These are phyloP conservation scores for Auricularia heimuer DNA, from an alignment of 768 basidiomycete species.

Conservation along the genomic window DNA sequence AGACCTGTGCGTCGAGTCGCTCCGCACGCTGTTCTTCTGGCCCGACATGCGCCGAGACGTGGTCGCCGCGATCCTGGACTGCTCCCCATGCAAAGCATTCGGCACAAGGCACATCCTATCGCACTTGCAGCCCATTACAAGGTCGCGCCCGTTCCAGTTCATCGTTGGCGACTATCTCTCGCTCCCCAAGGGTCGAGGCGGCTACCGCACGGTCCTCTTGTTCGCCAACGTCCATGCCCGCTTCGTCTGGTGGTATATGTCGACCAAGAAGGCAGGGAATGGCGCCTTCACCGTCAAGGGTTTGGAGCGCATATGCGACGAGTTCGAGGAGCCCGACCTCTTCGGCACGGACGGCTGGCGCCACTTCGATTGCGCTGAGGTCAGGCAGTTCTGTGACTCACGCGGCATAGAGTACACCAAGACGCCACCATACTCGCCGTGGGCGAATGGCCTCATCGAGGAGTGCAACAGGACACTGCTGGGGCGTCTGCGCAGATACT, in stretches of 20 bases:
- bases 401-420: not conserved
- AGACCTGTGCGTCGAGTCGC: not conserved
- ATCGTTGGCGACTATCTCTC: constrained; percentile 8
- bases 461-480: not conserved
- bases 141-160: constrained; percentile 6
- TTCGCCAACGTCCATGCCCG: constrained; percentile 16
- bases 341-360: not conserved
- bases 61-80: not conserved
- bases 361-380: not conserved
- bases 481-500: not conserved
- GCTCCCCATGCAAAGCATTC: not conserved
- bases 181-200: constrained; percentile 2
- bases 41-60: constrained; percentile 4
- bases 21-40: constrained; percentile 1
- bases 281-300: constrained; percentile 18
- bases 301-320: constrained; percentile 14
- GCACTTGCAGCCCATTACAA: constrained; percentile 4
- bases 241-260: constrained; percentile 22
- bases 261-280: constrained; percentile 17
- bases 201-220: constrained; percentile 3
- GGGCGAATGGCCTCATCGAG: constrained; percentile 1
- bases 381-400: not conserved
- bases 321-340: not conserved
- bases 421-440: not conserved
- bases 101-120: constrained; percentile 2